These are phyloP conservation scores for Monilinia fructicola DNA, from an alignment of 2,329 filamentous ascomycete species.

Conservation along the genomic window DNA sequence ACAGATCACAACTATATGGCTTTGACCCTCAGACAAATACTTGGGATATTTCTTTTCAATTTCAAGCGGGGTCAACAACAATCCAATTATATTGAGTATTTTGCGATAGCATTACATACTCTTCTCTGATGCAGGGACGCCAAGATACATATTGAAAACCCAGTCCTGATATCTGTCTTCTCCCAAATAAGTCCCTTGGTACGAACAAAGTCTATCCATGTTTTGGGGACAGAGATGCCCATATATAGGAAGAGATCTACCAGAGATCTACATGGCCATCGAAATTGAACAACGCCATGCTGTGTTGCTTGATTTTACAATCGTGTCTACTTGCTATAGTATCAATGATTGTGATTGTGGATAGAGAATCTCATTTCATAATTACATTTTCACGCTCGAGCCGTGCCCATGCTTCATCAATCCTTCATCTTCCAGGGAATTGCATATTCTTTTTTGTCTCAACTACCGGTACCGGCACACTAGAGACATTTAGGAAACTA, in stretches of 20 bases:
- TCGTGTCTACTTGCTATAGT: too few species aligned
- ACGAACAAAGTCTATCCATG: too few species aligned
- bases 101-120: not conserved
- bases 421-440: not conserved
- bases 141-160: not conserved
- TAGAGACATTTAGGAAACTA: too few species aligned
- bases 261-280: not conserved
- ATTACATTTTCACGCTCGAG: too few species aligned
- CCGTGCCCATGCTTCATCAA: not conserved
- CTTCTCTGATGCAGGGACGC: not conserved
- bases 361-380: not conserved
- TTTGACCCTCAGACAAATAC: not conserved
- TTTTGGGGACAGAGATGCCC: too few species aligned
- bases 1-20: not conserved
- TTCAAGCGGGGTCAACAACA: not conserved
- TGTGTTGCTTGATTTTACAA: not conserved
- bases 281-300: not conserved
- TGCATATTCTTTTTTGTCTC: not conserved
- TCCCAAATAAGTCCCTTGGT: too few species aligned
- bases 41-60: not conserved
- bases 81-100: too few species aligned
- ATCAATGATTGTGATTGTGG: not conserved
- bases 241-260: not conserved
- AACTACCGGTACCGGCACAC: too few species aligned
- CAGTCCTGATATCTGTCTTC: not conserved